These are phyloP conservation scores for Oxytropis ochrocephala DNA, from an alignment of 306 rosid species.

Conservation along the genomic window DNA sequence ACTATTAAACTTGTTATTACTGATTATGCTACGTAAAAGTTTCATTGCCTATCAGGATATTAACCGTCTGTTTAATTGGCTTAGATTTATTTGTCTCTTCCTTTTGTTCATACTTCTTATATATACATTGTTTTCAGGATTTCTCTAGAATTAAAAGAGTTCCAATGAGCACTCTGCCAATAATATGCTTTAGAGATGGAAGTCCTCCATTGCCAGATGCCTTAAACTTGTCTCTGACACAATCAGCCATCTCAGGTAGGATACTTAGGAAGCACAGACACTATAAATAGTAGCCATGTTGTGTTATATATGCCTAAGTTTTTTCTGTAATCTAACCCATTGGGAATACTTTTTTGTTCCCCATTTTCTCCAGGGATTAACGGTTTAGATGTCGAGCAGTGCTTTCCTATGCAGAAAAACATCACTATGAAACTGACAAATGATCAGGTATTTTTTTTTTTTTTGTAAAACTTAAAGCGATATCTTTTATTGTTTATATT, in stretches of 20 bases:
- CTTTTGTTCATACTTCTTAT: conserved; percentile 18
- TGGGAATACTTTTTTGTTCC: conserved; percentile 17
- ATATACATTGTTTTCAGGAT: conserved; percentile 49
- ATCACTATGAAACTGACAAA: conserved; percentile 65
- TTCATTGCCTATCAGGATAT: neutral
- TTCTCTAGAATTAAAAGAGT: conserved; percentile 36
- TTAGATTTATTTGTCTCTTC: conserved; percentile 1
- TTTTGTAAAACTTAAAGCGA: neutral
- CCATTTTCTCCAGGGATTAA: conserved; percentile 40
- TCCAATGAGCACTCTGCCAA: conserved; percentile 53
- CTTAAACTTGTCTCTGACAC: conserved; percentile 45
- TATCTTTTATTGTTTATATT: neutral
- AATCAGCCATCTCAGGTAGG: conserved; percentile 45
- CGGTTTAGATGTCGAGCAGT: conserved; percentile 69
- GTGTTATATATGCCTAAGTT: no score
- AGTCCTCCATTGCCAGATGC: conserved; percentile 85
- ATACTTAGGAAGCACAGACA: neutral
- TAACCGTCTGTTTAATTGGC: neutral
- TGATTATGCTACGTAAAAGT: neutral
- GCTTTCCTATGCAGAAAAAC: conserved; percentile 77
- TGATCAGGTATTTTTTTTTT: conserved; percentile 57
- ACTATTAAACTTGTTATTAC: neutral
- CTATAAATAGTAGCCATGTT: neutral
- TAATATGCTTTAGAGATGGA: conserved; percentile 87
- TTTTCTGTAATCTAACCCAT: neutral